phyloP scores from a whole-genome alignment of 2,329 filamentous ascomycete species.

The Ustilaginoidea virens region DNA sequence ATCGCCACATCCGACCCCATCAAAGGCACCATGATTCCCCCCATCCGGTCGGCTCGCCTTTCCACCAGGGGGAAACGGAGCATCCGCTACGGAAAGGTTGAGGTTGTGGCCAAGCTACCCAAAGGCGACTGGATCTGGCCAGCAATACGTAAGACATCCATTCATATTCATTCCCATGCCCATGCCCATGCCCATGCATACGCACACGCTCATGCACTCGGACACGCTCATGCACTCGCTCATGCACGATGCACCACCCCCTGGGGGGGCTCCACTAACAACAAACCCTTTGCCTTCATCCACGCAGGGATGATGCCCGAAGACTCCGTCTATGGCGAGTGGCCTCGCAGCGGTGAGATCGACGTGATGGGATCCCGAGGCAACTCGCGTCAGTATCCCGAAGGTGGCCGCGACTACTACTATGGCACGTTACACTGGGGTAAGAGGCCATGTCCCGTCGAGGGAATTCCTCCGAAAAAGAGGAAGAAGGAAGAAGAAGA shows the following conservation, averaged over 20 bases:
- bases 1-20: constrained; percentile 25
- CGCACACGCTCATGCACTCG: no score
- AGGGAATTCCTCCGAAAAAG: no score
- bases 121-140: constrained; percentile 40
- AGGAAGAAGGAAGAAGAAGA: neutral
- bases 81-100: constrained; percentile 20
- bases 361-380: constrained; percentile 35
- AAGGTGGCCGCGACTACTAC: constrained; percentile 27
- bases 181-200: no score
- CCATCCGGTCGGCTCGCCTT: constrained; percentile 32
- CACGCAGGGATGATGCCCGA: constrained; percentile 31
- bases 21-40: constrained; percentile 29
- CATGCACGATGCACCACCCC: neutral
- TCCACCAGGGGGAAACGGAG: constrained; percentile 16
- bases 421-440: constrained; percentile 34
- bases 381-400: constrained; percentile 17
- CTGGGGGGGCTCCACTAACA: neutral
- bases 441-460: no score
- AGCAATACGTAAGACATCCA: constrained; percentile 19
- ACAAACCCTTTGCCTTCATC: neutral
- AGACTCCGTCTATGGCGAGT: constrained; percentile 29
- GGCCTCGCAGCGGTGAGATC: constrained; percentile 37
- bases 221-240: no score
- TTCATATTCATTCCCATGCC: no score
- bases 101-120: constrained; percentile 37